A percentile compares a stretch with the other conserved stretches of the same genome.
phyloP scores from a whole-genome alignment of 192 early-diverging fungal species.

The Mortierella claussenii region DNA sequence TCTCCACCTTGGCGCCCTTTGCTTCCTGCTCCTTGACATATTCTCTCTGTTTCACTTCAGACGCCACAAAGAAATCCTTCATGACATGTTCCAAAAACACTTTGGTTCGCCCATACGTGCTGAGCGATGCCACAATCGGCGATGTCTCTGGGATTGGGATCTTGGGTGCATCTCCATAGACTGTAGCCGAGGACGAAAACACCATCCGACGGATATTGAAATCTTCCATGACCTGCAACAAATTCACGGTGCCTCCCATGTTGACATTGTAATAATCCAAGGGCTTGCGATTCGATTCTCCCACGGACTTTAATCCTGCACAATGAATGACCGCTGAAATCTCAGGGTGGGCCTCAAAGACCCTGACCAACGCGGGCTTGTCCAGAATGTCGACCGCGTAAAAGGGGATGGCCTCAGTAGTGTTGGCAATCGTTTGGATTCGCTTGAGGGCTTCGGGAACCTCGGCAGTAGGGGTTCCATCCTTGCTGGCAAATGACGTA shows the following conservation, averaged over 20 bases:
- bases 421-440: conserved; percentile 16
- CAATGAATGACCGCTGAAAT: conserved; percentile 86
- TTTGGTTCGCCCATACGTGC: conserved; percentile 97
- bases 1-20: conserved; percentile 5
- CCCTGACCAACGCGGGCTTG: conserved; percentile 65
- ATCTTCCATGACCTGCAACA: conserved; percentile 87
- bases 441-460: conserved; percentile 33
- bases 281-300: conserved; percentile 82
- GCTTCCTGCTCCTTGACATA: conserved; percentile 21
- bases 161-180: conserved; percentile 84
- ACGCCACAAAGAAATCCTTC: conserved; percentile 72
- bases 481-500: conserved; percentile 50
- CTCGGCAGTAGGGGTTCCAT: background rate
- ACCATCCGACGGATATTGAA: conserved; percentile 89
- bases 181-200: conserved; percentile 93
- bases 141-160: conserved; percentile 80
- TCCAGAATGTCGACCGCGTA: conserved; percentile 85
- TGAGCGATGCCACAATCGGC: conserved; percentile 76
- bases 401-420: conserved; percentile 65
- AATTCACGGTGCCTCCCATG: conserved; percentile 85
- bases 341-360: conserved; percentile 77
- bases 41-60: conserved; percentile 26
- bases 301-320: conserved; percentile 89
- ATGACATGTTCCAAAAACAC: conserved; percentile 90
- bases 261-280: conserved; percentile 96